A percentile compares a stretch with the other conserved stretches of the same genome.
These are phyloP conservation scores for Graphiopsis chlorocephala DNA, from an alignment of 2,329 filamentous ascomycete genomes.

Conservation along the genomic window DNA sequence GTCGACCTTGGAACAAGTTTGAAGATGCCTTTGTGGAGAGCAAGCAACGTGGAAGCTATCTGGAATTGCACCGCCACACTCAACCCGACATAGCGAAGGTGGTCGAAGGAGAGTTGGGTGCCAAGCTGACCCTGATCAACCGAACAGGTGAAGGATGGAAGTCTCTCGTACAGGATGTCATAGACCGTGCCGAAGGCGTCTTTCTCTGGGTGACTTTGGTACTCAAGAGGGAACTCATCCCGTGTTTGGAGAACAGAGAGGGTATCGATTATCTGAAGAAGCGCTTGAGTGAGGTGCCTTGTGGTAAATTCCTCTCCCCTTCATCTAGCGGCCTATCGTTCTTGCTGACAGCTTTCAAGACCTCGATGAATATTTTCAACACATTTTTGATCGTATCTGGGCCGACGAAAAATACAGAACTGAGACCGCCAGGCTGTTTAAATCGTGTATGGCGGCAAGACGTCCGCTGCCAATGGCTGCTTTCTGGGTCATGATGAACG, in stretches of 20 bases:
- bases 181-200: not conserved
- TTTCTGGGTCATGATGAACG: not conserved
- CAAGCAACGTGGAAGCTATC: not conserved
- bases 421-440: not conserved
- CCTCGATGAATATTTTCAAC: not conserved
- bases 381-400: not conserved
- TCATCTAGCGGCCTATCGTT: too few species aligned
- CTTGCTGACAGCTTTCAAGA: not conserved
- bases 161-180: not conserved
- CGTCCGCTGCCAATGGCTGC: not conserved
- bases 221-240: not conserved
- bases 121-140: not conserved
- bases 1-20: constrained; percentile 4
- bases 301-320: not conserved
- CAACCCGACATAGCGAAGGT: not conserved
- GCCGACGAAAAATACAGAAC: not conserved
- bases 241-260: not conserved
- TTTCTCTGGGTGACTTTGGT: not conserved
- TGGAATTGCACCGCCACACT: not conserved
- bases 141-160: not conserved
- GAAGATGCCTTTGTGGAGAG: not conserved
- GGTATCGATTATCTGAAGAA: not conserved
- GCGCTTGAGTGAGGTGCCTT: not conserved
- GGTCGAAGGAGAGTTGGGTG: not conserved
- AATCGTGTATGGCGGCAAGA: not conserved